Percentiles rank a stretch among this genome's conserved stretches.
Conservation (phyloP, 2,329 filamentous ascomycete genomes). For the Davidsoniella australis region DNA sequence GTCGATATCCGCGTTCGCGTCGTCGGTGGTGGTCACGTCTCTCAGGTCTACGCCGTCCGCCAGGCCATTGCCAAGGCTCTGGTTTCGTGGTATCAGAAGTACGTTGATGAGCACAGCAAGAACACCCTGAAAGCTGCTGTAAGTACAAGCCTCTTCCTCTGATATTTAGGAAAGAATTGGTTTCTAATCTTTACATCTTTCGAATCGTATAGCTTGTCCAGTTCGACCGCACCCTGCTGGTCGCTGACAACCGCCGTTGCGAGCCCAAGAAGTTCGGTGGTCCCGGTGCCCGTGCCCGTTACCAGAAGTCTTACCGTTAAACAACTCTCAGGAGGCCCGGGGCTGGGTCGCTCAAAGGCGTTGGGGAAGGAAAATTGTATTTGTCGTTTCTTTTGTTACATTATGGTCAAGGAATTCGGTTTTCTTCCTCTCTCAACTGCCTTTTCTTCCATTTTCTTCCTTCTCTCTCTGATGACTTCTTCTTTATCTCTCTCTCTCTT, state of each 20-base stretch:
- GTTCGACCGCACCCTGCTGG: conserved; percentile 93
- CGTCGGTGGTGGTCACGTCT: conserved; percentile 91
- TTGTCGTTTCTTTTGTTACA: conserved; percentile 14
- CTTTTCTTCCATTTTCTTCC: conserved; percentile 12
- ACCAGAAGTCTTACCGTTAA: conserved; percentile 99
- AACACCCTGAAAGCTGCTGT: conserved; percentile 50
- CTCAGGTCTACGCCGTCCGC: conserved; percentile 94
- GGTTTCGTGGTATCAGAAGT: conserved; percentile 94
- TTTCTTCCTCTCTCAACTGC: conserved; percentile 13
- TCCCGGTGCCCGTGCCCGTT: conserved; percentile 86
- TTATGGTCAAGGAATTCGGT: conserved; percentile 14
- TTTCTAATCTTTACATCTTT: conserved; percentile 53
- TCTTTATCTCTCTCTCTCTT: conserved; percentile 4
- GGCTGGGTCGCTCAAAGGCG: conserved; percentile 13
- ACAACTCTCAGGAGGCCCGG: conserved; percentile 14
- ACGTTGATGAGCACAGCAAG: conserved; percentile 99
- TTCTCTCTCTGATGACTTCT: conserved; percentile 3
- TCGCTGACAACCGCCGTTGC: conserved; percentile 96
- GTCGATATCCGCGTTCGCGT: conserved; percentile 97
- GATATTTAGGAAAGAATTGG: background rate
- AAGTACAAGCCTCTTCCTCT: conserved; percentile 1
- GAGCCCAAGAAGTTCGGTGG: conserved; percentile 98
- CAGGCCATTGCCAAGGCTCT: conserved; percentile 86
- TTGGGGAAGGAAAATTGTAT: conserved; percentile 14
- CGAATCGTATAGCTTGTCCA: conserved; percentile 43